Evolutionary conservation across 768 basidiomycete species (phyloP).

Genomic region (Favolaschia claudopus): DNA sequence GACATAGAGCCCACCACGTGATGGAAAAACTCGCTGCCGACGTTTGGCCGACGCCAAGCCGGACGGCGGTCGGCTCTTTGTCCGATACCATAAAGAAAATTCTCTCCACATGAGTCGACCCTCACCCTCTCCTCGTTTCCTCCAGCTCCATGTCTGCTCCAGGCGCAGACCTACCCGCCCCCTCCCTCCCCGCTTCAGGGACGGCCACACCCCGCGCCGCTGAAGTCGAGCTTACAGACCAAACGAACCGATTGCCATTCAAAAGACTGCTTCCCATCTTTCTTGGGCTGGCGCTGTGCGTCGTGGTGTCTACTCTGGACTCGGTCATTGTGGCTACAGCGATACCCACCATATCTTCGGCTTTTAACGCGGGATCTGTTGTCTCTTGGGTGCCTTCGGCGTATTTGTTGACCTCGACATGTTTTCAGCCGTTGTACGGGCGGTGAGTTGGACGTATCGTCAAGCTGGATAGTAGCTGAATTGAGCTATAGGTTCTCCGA

Average conservation of each 20-base stretch:
- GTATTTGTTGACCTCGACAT: conserved; percentile 72
- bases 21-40: too few species aligned
- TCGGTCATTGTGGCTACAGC: conserved; percentile 80
- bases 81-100: too few species aligned
- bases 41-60: too few species aligned
- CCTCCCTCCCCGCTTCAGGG: conserved; percentile 6
- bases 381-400: conserved; percentile 78
- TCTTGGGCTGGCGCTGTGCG: conserved; percentile 64
- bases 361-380: conserved; percentile 70
- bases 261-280: conserved; percentile 70
- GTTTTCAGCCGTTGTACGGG: conserved; percentile 68
- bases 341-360: conserved; percentile 71
- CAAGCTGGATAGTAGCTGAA: neutral
- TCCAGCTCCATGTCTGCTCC: conserved; percentile 12
- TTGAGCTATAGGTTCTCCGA: conserved; percentile 52
- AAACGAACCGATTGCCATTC: conserved; percentile 78
- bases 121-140: neutral
- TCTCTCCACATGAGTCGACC: neutral
- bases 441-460: conserved; percentile 31
- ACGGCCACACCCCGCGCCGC: conserved; percentile 12
- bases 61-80: too few species aligned
- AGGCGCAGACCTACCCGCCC: neutral
- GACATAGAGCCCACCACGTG: too few species aligned
- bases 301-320: conserved; percentile 69
- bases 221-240: conserved; percentile 62